Evolutionary conservation across 169 alveolate genomes (phyloP).

Genomic region (Eimeria praecox): DNA sequence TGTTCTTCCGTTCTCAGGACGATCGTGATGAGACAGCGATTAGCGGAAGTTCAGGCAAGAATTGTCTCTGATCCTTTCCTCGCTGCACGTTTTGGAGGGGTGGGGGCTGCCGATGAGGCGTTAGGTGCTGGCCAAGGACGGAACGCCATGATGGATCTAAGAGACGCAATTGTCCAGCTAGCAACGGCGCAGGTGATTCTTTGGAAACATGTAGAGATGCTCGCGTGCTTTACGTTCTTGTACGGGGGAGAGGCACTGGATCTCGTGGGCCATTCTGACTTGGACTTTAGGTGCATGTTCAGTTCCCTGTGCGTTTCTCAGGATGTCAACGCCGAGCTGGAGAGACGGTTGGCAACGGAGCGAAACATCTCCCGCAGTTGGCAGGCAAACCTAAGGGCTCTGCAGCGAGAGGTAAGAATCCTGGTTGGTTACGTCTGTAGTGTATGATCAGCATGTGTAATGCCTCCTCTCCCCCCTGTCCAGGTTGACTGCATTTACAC

Average conservation of each 20-base stretch:
- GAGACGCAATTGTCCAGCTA: slow-evolving; percentile 74
- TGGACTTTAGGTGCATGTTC: background rate
- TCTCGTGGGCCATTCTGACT: background rate
- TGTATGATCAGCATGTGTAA: background rate
- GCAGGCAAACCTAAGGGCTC: slow-evolving; percentile 87
- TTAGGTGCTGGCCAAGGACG: slow-evolving; percentile 17
- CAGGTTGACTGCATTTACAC: slow-evolving; percentile 19
- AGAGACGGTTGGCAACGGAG: slow-evolving; percentile 87
- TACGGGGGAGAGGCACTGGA: background rate
- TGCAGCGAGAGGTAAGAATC: slow-evolving; percentile 86
- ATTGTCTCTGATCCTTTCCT: slow-evolving; percentile 77
- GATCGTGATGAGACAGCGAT: slow-evolving; percentile 75
- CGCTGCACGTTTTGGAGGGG: slow-evolving; percentile 70
- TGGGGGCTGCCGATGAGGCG: slow-evolving; percentile 48
- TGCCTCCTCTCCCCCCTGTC: background rate
- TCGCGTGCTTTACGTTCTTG: background rate
- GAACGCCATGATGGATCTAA: slow-evolving; percentile 57
- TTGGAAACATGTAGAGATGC: too few relatives aligned
- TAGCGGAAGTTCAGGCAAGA: slow-evolving; percentile 75
- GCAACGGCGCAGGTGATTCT: slow-evolving; percentile 71
- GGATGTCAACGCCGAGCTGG: slow-evolving; percentile 87
- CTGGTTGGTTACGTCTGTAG: background rate
- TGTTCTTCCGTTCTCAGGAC: slow-evolving; percentile 32
- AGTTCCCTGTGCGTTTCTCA: background rate
- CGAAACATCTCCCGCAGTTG: slow-evolving; percentile 87